A percentile compares a stretch with the other conserved stretches of the same genome.
These are phyloP conservation scores for Plantago major DNA, from an alignment of 257 asterid genomes.

Conservation along the genomic window DNA sequence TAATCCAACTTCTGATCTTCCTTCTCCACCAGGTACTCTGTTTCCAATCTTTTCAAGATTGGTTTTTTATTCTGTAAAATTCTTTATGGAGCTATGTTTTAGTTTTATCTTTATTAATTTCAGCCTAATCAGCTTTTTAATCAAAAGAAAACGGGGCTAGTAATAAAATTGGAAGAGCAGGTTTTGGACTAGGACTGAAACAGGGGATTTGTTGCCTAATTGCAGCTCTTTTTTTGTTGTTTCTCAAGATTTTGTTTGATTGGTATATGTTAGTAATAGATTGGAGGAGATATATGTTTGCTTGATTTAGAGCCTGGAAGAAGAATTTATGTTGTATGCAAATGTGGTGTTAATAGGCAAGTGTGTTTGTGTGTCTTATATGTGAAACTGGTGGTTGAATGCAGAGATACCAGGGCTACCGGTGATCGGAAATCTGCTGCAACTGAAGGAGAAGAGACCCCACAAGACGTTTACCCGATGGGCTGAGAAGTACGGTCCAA, in stretches of 20 bases:
- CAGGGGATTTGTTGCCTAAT: no score
- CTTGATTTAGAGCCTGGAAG: not conserved
- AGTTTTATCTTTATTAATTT: no score
- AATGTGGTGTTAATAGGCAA: not conserved
- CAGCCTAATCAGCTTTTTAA: not conserved
- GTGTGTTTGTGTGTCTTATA: not conserved
- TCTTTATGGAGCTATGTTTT: no score
- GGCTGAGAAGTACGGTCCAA: conserved; percentile 64
- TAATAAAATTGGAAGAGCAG: no score
- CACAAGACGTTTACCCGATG: conserved; percentile 56
- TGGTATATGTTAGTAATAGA: no score
- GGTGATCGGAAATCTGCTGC: conserved; percentile 59
- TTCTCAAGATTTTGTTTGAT: not conserved
- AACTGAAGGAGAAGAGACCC: conserved; percentile 68
- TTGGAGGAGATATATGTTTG: no score
- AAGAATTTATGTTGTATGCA: not conserved
- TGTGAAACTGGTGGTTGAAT: conserved; percentile 19
- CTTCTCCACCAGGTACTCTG: conserved; percentile 45
- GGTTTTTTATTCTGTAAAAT: not conserved
- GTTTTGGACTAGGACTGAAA: no score
- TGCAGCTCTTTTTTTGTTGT: no score
- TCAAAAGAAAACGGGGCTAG: no score
- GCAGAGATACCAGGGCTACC: conserved; percentile 68
- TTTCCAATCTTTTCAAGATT: not conserved
- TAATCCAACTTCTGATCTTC: conserved; percentile 36